Conservation (phyloP, 768 basidiomycete genomes). For the Sistotremastrum suecicum region DNA sequence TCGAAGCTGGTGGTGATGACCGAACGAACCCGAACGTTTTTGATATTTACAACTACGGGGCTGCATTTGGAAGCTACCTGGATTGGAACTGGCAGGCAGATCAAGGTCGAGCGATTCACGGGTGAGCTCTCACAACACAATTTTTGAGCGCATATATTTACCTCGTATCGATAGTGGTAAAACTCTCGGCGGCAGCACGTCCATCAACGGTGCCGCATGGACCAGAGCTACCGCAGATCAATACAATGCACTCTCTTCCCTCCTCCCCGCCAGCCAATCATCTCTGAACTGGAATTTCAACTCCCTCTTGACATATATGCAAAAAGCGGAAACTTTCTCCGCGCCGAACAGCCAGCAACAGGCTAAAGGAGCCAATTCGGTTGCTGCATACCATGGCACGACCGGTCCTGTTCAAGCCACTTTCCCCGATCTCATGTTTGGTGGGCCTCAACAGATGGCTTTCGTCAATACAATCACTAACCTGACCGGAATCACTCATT, state of each 20-base stretch:
- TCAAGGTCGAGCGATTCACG: slow-evolving; percentile 23
- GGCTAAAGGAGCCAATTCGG: slow-evolving; percentile 31
- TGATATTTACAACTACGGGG: slow-evolving; percentile 30
- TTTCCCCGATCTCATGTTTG: slow-evolving; percentile 38
- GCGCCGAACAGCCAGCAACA: slow-evolving; percentile 31
- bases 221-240: slow-evolving; percentile 30
- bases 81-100: slow-evolving; percentile 35
- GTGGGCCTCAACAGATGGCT: slow-evolving; percentile 36
- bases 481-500: slow-evolving; percentile 33
- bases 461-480: slow-evolving; percentile 34
- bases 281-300: slow-evolving; percentile 18
- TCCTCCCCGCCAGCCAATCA: slow-evolving; percentile 16
- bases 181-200: slow-evolving; percentile 25
- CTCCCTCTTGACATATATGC: slow-evolving; percentile 17
- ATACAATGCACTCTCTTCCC: slow-evolving; percentile 27
- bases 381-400: slow-evolving; percentile 35
- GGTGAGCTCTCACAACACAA: slow-evolving; percentile 16
- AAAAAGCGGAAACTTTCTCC: slow-evolving; percentile 30
- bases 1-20: slow-evolving; percentile 39
- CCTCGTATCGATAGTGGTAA: slow-evolving; percentile 22
- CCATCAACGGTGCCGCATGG: slow-evolving; percentile 35
- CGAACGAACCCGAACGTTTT: slow-evolving; percentile 29
- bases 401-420: slow-evolving; percentile 41
- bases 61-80: slow-evolving; percentile 26
- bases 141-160: background rate